phyloP scores from a whole-genome alignment of 2,329 filamentous ascomycete genomes.

The Colletotrichum gigasporum region DNA sequence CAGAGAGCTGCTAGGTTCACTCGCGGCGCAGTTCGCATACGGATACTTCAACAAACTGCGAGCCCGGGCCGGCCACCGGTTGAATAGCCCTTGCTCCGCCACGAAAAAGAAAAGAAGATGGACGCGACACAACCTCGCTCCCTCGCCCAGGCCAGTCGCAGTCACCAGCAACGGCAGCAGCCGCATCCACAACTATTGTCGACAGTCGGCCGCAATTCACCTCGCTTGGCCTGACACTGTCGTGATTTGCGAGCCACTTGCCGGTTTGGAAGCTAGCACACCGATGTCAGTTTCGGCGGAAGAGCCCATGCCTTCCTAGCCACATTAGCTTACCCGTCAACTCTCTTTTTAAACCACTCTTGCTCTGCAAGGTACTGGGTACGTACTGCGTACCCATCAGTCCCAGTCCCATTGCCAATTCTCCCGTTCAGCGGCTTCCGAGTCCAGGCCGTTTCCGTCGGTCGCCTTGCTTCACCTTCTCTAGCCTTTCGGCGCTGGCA shows the following conservation, averaged over 20 bases:
- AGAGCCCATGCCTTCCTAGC: slow-evolving; percentile 20
- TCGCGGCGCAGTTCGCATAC: no score
- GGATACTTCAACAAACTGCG: neutral
- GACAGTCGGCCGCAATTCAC: neutral
- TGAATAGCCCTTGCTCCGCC: neutral
- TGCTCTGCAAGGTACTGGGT: slow-evolving; percentile 24
- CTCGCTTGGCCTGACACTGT: neutral
- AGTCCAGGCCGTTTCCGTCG: no score
- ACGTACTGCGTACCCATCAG: neutral
- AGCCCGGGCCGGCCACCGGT: neutral
- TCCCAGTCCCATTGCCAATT: no score
- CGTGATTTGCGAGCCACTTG: slow-evolving; percentile 18
- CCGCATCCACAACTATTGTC: no score
- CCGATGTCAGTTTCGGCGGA: slow-evolving; percentile 15
- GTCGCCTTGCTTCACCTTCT: neutral
- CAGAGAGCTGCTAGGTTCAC: neutral
- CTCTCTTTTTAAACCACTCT: neutral
- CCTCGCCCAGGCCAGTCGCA: neutral
- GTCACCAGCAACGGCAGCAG: neutral
- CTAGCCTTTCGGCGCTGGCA: neutral
- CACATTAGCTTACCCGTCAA: slow-evolving; percentile 32
- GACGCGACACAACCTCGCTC: neutral
- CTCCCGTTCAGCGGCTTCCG: no score
- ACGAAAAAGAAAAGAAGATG: neutral
- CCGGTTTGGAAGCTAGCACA: slow-evolving; percentile 14